phyloP scores from a whole-genome alignment of 257 asterid genomes.

The Primulina huaijiensis region DNA sequence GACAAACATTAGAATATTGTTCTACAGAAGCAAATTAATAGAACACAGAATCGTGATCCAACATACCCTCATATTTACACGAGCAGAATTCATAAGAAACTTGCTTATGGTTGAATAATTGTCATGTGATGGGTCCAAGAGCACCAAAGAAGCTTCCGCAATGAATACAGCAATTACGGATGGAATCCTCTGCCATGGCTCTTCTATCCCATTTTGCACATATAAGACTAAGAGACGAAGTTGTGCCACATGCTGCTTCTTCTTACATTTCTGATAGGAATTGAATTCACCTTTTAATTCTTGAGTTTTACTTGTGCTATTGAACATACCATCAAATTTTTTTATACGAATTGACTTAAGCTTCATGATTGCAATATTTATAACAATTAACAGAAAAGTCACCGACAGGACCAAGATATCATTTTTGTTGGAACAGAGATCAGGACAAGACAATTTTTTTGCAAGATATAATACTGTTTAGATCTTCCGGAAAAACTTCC shows the following conservation, averaged over 20 bases:
- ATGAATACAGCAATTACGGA: slow-evolving; percentile 61
- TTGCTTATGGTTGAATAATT: slow-evolving; percentile 61
- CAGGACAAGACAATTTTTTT: background rate
- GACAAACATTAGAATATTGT: slow-evolving; percentile 20
- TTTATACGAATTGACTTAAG: background rate
- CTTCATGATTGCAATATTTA: background rate
- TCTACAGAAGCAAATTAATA: slow-evolving; percentile 13
- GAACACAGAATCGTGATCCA: slow-evolving; percentile 16
- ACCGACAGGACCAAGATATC: background rate
- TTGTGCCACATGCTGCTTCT: slow-evolving; percentile 61
- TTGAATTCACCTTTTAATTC: slow-evolving; percentile 12
- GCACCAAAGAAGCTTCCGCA: slow-evolving; percentile 81
- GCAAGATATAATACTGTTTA: background rate
- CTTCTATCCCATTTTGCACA: slow-evolving; percentile 81
- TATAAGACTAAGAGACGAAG: slow-evolving; percentile 64
- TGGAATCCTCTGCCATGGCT: slow-evolving; percentile 78
- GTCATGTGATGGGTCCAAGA: slow-evolving; percentile 68
- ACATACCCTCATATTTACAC: slow-evolving; percentile 67
- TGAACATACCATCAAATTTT: background rate
- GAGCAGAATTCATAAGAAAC: slow-evolving; percentile 48
- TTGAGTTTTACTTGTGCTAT: background rate
- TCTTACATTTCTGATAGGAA: slow-evolving; percentile 58
- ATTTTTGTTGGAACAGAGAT: background rate
- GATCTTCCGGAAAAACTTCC: background rate
- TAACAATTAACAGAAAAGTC: too few relatives aligned